Base-by-base conservation (phyloP, 2,329 filamentous ascomycete species). In the Cyphellophora attinorum region DNA sequence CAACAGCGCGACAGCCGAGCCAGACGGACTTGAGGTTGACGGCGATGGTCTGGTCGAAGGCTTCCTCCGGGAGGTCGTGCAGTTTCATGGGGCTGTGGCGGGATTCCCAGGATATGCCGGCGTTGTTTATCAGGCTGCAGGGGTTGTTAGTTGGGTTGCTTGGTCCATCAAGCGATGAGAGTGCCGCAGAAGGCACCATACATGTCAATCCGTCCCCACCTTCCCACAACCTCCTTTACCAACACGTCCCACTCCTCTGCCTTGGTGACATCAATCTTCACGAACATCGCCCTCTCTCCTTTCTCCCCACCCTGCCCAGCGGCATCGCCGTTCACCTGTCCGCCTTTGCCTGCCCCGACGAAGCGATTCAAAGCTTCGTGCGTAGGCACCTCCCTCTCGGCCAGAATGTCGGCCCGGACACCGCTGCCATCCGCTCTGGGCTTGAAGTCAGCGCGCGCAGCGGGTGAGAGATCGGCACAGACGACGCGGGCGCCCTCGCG, bases 61-160 rank as follows among this genome's bases (percentile, higher is more conserved):
- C 29, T 50, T 75, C 77, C 65, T 94, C 85, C 11, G 15, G 10
- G 5, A 28, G 35, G 28, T 42, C 36, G 27, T 42, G 39, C 13
- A 29, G 32, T 19, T 57, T 54, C 17, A 16, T 27, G 13, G 2
- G 45, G 43, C 0, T 55, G 52, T 1, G 34, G 39, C 36, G 50
- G 4, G 52, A 49, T 39, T 64, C 66, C 4, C 60, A 29, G 0
- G 53, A 57, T 1, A 74, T 61, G 0, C 72, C 72, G 0, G 72
- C 67, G 42, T 67, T 67, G 35, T 67, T 67, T 28, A 65, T 61
- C 31, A 70, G 48, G 1, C 34, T 36, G 11, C 15, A 6, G n/a
- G 11, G 8, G 21, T 8, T n/a, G 21, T 25, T 25, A 31, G 5
- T 31, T 15, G 3, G 11, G n/a, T n/a, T n/a, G n/a, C n/a, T n/a